phyloP scores from a whole-genome alignment of 139 green algal species.

The Tetratostichococcus sp. region DNA sequence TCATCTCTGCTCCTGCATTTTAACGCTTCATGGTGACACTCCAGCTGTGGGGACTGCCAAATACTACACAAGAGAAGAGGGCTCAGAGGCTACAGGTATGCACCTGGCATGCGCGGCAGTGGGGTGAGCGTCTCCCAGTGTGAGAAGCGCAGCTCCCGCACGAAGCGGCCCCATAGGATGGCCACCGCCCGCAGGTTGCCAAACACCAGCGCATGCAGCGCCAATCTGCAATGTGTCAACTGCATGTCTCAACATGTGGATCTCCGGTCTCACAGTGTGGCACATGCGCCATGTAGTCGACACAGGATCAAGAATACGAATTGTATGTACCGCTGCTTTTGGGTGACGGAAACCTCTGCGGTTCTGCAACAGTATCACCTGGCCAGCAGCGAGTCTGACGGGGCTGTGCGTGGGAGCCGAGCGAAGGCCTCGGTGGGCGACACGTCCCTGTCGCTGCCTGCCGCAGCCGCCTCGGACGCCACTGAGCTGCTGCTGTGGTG shows the following conservation, averaged over 20 bases:
- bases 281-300: too few species aligned
- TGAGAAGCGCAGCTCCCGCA: slow-evolving; percentile 48
- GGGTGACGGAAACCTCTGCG: too few species aligned
- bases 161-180: slow-evolving; percentile 60
- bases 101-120: slow-evolving; percentile 54
- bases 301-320: too few species aligned
- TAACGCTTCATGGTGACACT: too few species aligned
- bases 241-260: too few species aligned
- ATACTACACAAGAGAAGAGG: too few species aligned
- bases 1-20: too few species aligned
- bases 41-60: too few species aligned
- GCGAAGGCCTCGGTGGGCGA: not conserved
- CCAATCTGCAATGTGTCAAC: slow-evolving; percentile 32
- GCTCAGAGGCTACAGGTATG: too few species aligned
- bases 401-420: slow-evolving; percentile 5
- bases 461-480: not conserved
- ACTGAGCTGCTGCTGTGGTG: not conserved
- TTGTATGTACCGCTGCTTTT: too few species aligned
- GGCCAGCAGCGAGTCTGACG: slow-evolving; percentile 36
- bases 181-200: slow-evolving; percentile 64
- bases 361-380: not conserved
- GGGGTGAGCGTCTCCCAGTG: slow-evolving; percentile 53
- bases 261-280: too few species aligned
- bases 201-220: slow-evolving; percentile 62
- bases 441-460: too few species aligned